These are phyloP conservation scores for Tuber brumale DNA, from an alignment of 495 filamentous ascomycete species.

Conservation along the genomic window DNA sequence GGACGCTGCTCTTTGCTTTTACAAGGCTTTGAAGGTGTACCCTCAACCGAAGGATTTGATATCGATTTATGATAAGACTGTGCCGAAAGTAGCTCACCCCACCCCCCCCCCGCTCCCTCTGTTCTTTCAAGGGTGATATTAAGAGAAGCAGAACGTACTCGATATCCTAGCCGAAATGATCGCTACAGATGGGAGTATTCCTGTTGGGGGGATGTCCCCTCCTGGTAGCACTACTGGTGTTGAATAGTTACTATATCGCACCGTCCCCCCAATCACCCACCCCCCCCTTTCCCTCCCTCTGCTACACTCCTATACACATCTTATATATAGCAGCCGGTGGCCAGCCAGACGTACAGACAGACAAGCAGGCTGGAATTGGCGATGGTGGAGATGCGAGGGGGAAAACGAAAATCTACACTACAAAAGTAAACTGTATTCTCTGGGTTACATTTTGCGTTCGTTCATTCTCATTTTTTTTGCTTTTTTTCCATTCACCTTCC, in stretches of 20 bases:
- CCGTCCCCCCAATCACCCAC: neutral
- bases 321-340: neutral
- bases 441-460: neutral
- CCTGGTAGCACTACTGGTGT: conserved; percentile 29
- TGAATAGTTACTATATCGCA: conserved; percentile 25
- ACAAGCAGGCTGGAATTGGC: neutral
- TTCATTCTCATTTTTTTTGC: neutral
- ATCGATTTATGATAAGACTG: conserved; percentile 94
- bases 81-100: conserved; percentile 61
- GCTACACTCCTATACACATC: neutral
- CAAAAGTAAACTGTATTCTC: neutral
- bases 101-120: no score
- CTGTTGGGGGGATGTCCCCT: conserved; percentile 48
- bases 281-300: neutral
- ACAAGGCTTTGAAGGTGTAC: conserved; percentile 97
- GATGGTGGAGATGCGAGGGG: neutral
- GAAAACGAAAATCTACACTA: neutral
- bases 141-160: conserved; percentile 62
- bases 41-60: conserved; percentile 88
- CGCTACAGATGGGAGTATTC: conserved; percentile 70
- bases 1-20: conserved; percentile 89
- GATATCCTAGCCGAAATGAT: conserved; percentile 98
- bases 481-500: neutral
- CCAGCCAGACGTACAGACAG: neutral
- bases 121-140: conserved; percentile 12